Conservation (phyloP, 257 asterid species). For the Fraxinus americana region DNA sequence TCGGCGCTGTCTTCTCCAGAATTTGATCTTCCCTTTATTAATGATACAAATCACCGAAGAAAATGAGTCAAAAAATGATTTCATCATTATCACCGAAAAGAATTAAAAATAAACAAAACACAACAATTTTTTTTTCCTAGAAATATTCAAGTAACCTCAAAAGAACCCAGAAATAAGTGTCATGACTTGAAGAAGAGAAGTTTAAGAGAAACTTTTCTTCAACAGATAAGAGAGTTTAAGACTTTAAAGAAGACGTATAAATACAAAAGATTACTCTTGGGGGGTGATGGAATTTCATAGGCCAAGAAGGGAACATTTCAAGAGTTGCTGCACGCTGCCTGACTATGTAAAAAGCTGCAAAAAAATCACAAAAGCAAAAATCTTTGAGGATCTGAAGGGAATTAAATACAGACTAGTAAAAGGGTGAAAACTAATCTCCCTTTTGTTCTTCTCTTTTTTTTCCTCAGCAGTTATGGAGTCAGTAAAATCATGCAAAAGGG, state of each 20-base stretch:
- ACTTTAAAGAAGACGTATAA: not conserved
- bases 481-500: constrained; percentile 68
- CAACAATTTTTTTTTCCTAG: not conserved
- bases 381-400: constrained; percentile 45
- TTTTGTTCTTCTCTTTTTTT: not conserved
- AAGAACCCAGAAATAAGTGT: constrained; percentile 15
- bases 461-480: constrained; percentile 65
- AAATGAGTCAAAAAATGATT: constrained; percentile 38
- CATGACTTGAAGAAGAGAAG: too few species aligned
- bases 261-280: constrained; percentile 45
- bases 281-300: constrained; percentile 74
- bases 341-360: constrained; percentile 80
- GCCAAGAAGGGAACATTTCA: constrained; percentile 98
- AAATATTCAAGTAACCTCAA: constrained; percentile 34
- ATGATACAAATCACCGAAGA: constrained; percentile 21
- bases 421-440: constrained; percentile 37
- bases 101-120: too few species aligned
- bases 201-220: not conserved
- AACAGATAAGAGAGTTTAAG: not conserved
- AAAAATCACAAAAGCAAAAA: constrained; percentile 55
- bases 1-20: constrained; percentile 83
- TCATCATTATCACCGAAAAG: constrained; percentile 26
- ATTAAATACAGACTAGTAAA: constrained; percentile 5
- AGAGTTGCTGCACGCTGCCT: constrained; percentile 83
- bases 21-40: constrained; percentile 68